A percentile compares a stretch with the other conserved stretches of the same genome.
phyloP scores from a whole-genome alignment of 306 rosid species.

The Trifolium dubium region DNA sequence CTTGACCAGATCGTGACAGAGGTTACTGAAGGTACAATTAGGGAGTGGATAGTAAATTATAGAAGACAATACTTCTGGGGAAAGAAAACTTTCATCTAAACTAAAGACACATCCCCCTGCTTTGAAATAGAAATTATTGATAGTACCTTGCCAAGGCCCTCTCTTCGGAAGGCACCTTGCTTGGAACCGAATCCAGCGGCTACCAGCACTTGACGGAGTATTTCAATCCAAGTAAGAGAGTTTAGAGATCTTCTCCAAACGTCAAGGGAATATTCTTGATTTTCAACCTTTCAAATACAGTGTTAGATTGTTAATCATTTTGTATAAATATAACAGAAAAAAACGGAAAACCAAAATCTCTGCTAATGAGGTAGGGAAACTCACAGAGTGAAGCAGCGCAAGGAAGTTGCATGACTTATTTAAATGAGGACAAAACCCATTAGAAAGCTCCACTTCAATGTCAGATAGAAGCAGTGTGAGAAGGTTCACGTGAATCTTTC shows the following conservation, averaged over 20 bases:
- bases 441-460: slow-evolving; percentile 66
- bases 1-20: not conserved
- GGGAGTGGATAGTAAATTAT: slow-evolving; percentile 16
- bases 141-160: slow-evolving; percentile 70
- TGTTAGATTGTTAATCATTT: slow-evolving; percentile 33
- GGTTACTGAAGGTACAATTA: not conserved
- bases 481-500: slow-evolving; percentile 85
- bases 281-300: slow-evolving; percentile 69
- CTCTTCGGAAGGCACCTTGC: slow-evolving; percentile 67
- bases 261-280: slow-evolving; percentile 60
- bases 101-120: slow-evolving; percentile 12
- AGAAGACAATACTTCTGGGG: slow-evolving; percentile 2
- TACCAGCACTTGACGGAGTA: slow-evolving; percentile 85
- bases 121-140: slow-evolving; percentile 9
- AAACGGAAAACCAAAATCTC: slow-evolving; percentile 24
- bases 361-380: slow-evolving; percentile 41
- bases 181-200: slow-evolving; percentile 97
- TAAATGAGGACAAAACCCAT: slow-evolving; percentile 59
- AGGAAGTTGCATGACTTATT: slow-evolving; percentile 91
- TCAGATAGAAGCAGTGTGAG: slow-evolving; percentile 77
- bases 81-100: not conserved
- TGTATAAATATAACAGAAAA: slow-evolving; percentile 17
- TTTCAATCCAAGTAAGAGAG: slow-evolving; percentile 91
- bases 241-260: slow-evolving; percentile 82
- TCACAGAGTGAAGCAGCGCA: slow-evolving; percentile 89